Percentiles rank a stretch among this genome's conserved stretches.
These are phyloP conservation scores for Erodium moschatum DNA, from an alignment of 441 rosid species.

Conservation along the genomic window DNA sequence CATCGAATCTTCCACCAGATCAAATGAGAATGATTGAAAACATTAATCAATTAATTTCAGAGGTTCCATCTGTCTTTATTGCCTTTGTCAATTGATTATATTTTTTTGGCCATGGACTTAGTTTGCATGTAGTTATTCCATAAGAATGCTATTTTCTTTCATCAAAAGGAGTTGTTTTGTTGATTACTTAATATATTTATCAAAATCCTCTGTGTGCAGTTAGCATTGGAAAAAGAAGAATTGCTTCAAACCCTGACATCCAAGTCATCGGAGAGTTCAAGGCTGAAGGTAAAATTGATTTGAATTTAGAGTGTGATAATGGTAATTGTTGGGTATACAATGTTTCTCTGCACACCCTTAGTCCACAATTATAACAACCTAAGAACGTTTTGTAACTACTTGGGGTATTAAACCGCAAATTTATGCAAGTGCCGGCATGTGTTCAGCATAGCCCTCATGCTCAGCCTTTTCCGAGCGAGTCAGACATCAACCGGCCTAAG, in stretches of 20 bases:
- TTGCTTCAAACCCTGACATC: slow-evolving; percentile 66
- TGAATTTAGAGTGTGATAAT: neutral
- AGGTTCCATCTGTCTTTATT: slow-evolving; percentile 36
- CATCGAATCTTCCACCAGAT: slow-evolving; percentile 62
- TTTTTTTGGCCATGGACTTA: slow-evolving; percentile 11
- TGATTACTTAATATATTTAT: slow-evolving; percentile 9
- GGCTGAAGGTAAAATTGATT: slow-evolving; percentile 47
- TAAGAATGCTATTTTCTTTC: neutral
- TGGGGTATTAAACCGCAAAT: too few species aligned
- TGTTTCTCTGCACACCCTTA: neutral
- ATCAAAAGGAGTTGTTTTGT: neutral
- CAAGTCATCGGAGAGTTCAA: slow-evolving; percentile 62
- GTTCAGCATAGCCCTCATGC: too few species aligned
- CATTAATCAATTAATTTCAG: slow-evolving; percentile 60
- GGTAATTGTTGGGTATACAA: neutral
- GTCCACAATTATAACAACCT: neutral
- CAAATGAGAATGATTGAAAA: slow-evolving; percentile 68
- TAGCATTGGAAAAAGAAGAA: slow-evolving; percentile 83
- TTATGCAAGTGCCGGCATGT: too few species aligned
- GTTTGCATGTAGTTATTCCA: slow-evolving; percentile 10
- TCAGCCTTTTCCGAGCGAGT: too few species aligned
- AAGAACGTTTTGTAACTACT: too few species aligned
- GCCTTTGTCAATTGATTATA: slow-evolving; percentile 8
- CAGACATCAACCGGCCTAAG: neutral
- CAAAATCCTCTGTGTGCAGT: slow-evolving; percentile 37